Evolutionary conservation across 2,329 filamentous ascomycete genomes (phyloP).

Genomic region (Simplicillium aogashimaense): DNA sequence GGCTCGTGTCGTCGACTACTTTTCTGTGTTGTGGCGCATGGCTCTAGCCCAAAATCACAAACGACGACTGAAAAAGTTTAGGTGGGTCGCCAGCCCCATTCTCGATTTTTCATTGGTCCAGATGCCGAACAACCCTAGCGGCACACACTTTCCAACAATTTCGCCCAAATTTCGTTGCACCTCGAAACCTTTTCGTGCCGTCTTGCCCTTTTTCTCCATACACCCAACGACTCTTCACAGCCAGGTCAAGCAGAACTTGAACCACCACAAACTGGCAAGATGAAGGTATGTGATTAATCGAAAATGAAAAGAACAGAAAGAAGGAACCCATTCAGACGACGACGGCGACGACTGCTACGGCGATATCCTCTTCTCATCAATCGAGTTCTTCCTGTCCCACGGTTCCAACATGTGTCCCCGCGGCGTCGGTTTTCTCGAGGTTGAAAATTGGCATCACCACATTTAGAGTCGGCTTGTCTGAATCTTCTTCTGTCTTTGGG

Average conservation of each 20-base stretch:
- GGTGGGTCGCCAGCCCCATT: too few species aligned
- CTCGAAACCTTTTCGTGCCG: conserved; percentile 1
- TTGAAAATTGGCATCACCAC: conserved; percentile 1
- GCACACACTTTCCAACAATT: conserved; percentile 24
- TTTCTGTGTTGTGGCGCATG: too few species aligned
- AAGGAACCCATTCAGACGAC: background rate
- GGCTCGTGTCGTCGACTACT: too few species aligned
- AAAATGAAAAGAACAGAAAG: background rate
- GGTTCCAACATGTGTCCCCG: background rate
- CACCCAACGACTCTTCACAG: conserved; percentile 19
- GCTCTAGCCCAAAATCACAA: too few species aligned
- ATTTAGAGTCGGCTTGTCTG: background rate
- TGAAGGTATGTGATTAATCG: conserved; percentile 28
- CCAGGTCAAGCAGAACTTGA: conserved; percentile 34
- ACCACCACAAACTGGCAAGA: conserved; percentile 36
- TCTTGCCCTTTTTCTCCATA: conserved; percentile 8
- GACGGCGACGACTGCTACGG: too few species aligned
- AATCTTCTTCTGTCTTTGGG: background rate
- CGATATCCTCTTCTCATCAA: too few species aligned
- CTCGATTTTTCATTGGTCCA: conserved; percentile 21
- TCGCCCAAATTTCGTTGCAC: conserved; percentile 18
- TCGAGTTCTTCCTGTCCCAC: too few species aligned
- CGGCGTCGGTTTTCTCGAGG: conserved; percentile 2
- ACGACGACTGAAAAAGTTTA: too few species aligned
- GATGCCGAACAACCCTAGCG: conserved; percentile 26